Evolutionary conservation across 1,139 yeast genomes (phyloP).

Genomic region (Hyphopichia fennica): DNA sequence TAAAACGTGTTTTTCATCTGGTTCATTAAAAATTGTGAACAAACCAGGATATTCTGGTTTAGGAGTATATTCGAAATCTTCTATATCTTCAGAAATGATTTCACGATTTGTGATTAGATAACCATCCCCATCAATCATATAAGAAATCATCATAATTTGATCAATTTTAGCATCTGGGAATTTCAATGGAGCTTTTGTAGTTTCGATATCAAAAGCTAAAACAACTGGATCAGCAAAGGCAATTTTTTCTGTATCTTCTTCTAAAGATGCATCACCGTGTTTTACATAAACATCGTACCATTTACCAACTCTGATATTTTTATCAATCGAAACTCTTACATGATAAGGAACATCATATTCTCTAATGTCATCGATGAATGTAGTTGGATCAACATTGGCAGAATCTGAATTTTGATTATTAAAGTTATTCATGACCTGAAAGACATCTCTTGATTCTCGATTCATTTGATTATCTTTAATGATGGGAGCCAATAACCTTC

Average conservation of each 20-base stretch:
- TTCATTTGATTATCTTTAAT: constrained; percentile 66
- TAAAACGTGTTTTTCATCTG: constrained; percentile 74
- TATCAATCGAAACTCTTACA: constrained; percentile 91
- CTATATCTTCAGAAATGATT: constrained; percentile 90
- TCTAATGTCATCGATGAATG: constrained; percentile 72
- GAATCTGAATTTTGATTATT: constrained; percentile 17
- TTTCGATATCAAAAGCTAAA: constrained; percentile 95
- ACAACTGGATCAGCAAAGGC: constrained; percentile 98
- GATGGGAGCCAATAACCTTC: constrained; percentile 68
- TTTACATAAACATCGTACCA: constrained; percentile 85
- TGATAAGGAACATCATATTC: constrained; percentile 98
- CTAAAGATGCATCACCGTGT: constrained; percentile 55
- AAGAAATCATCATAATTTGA: constrained; percentile 98
- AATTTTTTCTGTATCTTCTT: constrained; percentile 69
- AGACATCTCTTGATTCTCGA: constrained; percentile 69
- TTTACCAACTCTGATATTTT: constrained; percentile 84
- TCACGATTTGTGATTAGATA: constrained; percentile 91
- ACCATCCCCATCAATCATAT: constrained; percentile 99
- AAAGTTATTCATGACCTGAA: constrained; percentile 50
- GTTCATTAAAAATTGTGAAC: constrained; percentile 88
- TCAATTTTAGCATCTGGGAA: constrained; percentile 94
- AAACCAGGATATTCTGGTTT: constrained; percentile 92
- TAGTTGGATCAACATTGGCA: constrained; percentile 53
- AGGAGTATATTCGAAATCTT: constrained; percentile 96
- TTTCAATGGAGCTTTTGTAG: constrained; percentile 93